These are phyloP conservation scores for Gentiana straminea DNA, from an alignment of 257 asterid genomes.

Conservation along the genomic window DNA sequence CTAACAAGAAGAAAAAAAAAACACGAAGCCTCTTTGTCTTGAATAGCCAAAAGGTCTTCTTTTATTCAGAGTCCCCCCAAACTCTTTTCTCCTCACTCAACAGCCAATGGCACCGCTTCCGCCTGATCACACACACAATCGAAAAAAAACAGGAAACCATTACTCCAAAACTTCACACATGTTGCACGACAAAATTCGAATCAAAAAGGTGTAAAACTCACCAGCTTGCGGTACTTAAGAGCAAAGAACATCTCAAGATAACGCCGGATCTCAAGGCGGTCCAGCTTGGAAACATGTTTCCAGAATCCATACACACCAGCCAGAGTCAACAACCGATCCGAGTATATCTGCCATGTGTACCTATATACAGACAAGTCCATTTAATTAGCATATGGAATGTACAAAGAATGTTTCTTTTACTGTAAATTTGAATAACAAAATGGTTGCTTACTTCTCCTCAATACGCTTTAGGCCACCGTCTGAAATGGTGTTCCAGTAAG, in stretches of 20 bases:
- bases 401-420: no score
- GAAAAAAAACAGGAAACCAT: neutral
- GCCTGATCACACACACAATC: constrained; percentile 35
- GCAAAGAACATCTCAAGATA: constrained; percentile 92
- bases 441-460: constrained; percentile 60
- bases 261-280: constrained; percentile 74
- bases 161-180: neutral
- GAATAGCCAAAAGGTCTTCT: constrained; percentile 4
- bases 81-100: constrained; percentile 23
- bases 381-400: neutral
- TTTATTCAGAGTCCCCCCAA: neutral
- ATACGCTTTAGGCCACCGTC: constrained; percentile 64
- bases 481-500: constrained; percentile 64
- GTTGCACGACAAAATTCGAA: neutral
- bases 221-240: constrained; percentile 71
- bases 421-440: neutral
- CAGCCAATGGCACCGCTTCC: constrained; percentile 69
- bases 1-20: neutral
- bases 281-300: constrained; percentile 75
- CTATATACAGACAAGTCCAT: constrained; percentile 17
- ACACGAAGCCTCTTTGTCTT: constrained; percentile 5
- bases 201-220: constrained; percentile 19
- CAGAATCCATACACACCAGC: constrained; percentile 94
- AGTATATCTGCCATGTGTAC: constrained; percentile 90
- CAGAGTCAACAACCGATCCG: constrained; percentile 64